Base-by-base conservation (phyloP, 2,329 filamentous ascomycete species). In the Alternaria consortialis region DNA sequence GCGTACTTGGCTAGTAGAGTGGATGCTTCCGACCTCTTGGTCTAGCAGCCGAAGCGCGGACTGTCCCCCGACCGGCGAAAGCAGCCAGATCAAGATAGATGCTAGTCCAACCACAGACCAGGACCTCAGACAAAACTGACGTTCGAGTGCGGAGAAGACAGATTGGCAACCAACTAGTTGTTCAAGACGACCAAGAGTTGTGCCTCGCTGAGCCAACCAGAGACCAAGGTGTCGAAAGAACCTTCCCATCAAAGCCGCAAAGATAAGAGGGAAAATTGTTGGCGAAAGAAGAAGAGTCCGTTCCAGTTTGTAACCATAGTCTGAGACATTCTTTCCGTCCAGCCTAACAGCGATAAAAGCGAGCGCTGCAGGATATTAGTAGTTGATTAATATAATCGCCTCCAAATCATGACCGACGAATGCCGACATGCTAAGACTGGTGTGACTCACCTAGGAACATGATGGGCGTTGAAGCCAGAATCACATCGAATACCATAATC, bases 61-160 rank as follows among this genome's bases (percentile, higher is more conserved):
- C 46, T 75, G 74, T 11, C 73, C 74, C 12, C 74, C 73, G 12
- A 76, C 60, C 1, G 74, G 73, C 6, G 74, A 75, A 7, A 75
- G 62, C 2, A 74, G 58, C 74, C 73, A 75, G 2, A 74, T 29
- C 3, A 74, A 39, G 34, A 69, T 64, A 5, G 72, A 60, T 8
- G 66, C 54, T 3, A 74, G 27, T 4, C 74, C 73, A n/a, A 75
- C 44, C 8, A 70, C 25, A 12, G 67, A 71, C 60, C 68, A 71
- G 5, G 64, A 67, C 9, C 70, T 66, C 7, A 76, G 61, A 15
- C 62, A 65, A 5, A 74, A 61, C 36, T 75, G 72, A 5, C 71
- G 74, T 53, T 76, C 72, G 6, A 76, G 59, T 5, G 73, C 73
- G 5, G 69, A 69, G 44, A 74, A 75, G 7, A 76, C 64, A 4